Evolutionary conservation across 2,329 filamentous ascomycete species (phyloP), one percentile per base, ranked within the genome.

Genomic region (Colletotrichum tamarilloi): DNA sequence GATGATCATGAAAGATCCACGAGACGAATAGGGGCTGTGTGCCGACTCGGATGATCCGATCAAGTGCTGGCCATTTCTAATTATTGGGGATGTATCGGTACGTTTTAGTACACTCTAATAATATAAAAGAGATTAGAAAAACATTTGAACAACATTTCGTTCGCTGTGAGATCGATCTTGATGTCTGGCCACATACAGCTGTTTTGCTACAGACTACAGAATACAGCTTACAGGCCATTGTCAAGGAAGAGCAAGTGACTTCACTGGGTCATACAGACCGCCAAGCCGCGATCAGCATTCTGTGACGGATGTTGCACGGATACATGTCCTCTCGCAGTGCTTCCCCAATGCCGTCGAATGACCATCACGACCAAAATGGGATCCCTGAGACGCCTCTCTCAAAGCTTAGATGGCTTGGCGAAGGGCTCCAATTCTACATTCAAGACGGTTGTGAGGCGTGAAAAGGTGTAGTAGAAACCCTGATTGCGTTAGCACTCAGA

Each of bases 41-140:
- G 71, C 71, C 71, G 56, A 30, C 56, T 71, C 67, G 73, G 73
- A 62, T 71, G 70, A 67, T 75, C 59, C 52, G 67, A 74, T 64
- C 60, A 75, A 62, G 70, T 71, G 67, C 71, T 68, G 62, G 72
- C 65, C 64, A 30, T 67, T 66, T 49, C n/a, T 75, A 62, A 58
- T 71, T 71, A 62, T 71, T 73, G 71, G 32, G 62, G 30, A 38
- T 57, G 35, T 70, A 62, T 71, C 53, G 32, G 58, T 71, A 62
- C 56, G 7, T 28, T 9, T 42, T 26, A 32, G 57, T 71, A 71
- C 67, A 16, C 56, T 71, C 60, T 71, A 71, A 66, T 71, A 66
- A 53, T 32, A 22, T 24, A 49, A 14, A 35, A 67, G 63, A 67
- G 63, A 46, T 26, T 22, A 62, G 57, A 22, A 53, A 53, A 49